These are phyloP conservation scores for Ceratocystis variospora DNA, from an alignment of 2,329 filamentous ascomycete genomes.

Conservation along the genomic window DNA sequence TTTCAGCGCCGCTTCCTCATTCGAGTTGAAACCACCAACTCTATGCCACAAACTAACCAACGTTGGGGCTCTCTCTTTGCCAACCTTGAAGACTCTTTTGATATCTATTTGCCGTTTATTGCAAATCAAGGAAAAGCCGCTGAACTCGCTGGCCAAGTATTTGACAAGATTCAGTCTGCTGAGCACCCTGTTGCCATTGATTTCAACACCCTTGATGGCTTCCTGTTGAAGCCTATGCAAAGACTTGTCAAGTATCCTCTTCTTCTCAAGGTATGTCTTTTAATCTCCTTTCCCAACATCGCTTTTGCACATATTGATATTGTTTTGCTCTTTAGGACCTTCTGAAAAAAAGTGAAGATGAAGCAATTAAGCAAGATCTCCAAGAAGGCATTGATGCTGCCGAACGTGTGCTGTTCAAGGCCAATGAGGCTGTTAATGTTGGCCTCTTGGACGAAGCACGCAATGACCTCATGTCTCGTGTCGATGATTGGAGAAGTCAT, in stretches of 20 bases:
- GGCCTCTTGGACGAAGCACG: conserved; percentile 74
- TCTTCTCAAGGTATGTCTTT: conserved; percentile 55
- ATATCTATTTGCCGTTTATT: conserved; percentile 93
- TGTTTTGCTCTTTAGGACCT: conserved; percentile 48
- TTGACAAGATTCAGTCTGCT: conserved; percentile 69
- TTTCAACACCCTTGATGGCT: conserved; percentile 77
- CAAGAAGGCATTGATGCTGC: conserved; percentile 65
- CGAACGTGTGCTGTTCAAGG: conserved; percentile 65
- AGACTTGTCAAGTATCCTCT: conserved; percentile 88
- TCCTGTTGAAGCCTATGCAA: conserved; percentile 93
- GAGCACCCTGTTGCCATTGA: conserved; percentile 71
- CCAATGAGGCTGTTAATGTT: conserved; percentile 81
- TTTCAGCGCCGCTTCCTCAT: conserved; percentile 93
- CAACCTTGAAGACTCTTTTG: conserved; percentile 71
- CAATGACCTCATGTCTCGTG: conserved; percentile 63
- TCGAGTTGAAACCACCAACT: conserved; percentile 88
- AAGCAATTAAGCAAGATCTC: conserved; percentile 57
- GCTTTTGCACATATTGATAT: conserved; percentile 23
- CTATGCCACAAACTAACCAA: conserved; percentile 59
- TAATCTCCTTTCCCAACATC: not conserved
- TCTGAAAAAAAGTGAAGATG: conserved; percentile 68
- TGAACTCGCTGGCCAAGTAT: conserved; percentile 66
- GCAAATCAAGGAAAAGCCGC: conserved; percentile 90
- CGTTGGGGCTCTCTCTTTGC: conserved; percentile 93
- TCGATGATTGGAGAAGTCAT: conserved; percentile 96